Base-by-base conservation (phyloP, 352 stramenopile species). In the Phytophthora aleatoria region DNA sequence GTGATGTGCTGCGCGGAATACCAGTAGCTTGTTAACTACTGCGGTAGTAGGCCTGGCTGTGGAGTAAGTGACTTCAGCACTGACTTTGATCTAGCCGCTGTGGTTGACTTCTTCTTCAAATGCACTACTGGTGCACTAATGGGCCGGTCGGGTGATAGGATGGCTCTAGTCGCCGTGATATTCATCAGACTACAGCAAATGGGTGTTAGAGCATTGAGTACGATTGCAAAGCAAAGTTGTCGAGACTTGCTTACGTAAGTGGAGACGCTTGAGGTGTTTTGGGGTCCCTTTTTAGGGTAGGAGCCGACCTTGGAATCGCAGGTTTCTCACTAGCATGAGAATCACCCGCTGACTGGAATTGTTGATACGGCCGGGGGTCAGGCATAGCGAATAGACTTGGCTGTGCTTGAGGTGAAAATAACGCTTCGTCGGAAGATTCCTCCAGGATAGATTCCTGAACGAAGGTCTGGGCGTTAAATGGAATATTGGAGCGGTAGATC, bases 401-500 rank as follows among this genome's bases (percentile, higher is more conserved):
- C 36, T 56, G 56, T 27, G 59, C 13, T 33, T 47, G 52, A 10
- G 26, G 39, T 49, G 30, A n/a, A 12, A 61, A 30, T 12, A 45
- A 36, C 10, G 31, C 2, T 11, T 68, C 55, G 1, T 62, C 51
- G 8, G 44, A 31, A 2, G 33, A 45, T 64, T 74, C 67, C 38
- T 74, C 67, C 26, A 49, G 12, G 31, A 74, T 71, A 9, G 61
- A 49, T 35, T 71, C 61, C 27, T 66, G 61, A 52, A 67, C 36
- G 20, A 74, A 31, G 15, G 64, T 56, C 30, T 84, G 69, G 0
- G 82, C 82, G 13, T 50, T 89, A 10, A 91, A 81, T n/a, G 82
- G 82, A 8, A 83, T 56, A 35, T 81, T 87, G 0, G 78, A 91
- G 49, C 80, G 82, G 35, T 87, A 91, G 28, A 91, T 81, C 3